phyloP scores from a whole-genome alignment of 257 asterid genomes.

The Perilla frutescens region DNA sequence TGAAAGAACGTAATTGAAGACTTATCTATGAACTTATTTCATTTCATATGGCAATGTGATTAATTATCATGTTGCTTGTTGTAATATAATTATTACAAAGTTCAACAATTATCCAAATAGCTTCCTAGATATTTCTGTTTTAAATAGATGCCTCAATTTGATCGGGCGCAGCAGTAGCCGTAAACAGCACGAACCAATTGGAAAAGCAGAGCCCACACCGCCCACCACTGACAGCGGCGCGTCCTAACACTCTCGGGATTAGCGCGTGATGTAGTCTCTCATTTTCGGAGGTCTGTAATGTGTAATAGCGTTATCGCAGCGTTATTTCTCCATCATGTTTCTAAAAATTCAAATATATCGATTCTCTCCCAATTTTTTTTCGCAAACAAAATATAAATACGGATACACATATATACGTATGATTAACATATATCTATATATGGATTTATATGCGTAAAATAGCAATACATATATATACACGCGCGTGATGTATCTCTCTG shows the following conservation, averaged over 20 bases:
- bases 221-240: conserved; percentile 15
- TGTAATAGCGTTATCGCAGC: conserved; percentile 23
- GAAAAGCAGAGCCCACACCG: background rate
- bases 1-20: background rate
- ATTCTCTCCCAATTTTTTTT: conserved; percentile 27
- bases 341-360: conserved; percentile 31
- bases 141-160: background rate
- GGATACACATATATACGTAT: conserved; percentile 19
- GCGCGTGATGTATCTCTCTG: conserved; percentile 23
- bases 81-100: background rate
- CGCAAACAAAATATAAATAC: conserved; percentile 28
- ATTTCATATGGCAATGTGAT: background rate
- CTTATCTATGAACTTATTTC: background rate
- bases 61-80: background rate
- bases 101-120: conserved; percentile 22
- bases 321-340: conserved; percentile 47
- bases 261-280: conserved; percentile 20
- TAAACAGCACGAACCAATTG: conserved; percentile 14
- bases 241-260: background rate
- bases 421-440: background rate
- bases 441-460: conserved; percentile 11
- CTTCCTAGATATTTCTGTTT: conserved; percentile 13
- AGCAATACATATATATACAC: conserved; percentile 16
- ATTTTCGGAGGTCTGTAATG: conserved; percentile 31
- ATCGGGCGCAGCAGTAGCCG: conserved; percentile 4